Evolutionary conservation across 2,329 filamentous ascomycete genomes (phyloP), one percentile per base, ranked within the genome.

Genomic region (Diplodia seriata): DNA sequence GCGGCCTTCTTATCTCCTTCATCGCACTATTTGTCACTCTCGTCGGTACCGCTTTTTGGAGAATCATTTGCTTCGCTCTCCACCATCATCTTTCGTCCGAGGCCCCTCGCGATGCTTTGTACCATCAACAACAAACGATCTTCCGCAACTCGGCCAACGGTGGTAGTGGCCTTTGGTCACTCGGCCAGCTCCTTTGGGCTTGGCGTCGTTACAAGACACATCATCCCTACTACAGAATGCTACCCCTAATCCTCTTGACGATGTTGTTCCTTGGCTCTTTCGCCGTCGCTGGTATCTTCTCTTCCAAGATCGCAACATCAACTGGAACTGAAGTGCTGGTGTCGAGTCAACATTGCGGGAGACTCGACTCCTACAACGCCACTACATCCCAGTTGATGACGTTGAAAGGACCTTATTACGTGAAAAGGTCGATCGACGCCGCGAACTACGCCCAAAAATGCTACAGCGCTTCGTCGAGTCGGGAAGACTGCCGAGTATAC

Each of bases 1-100:
- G 74, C 3, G 74, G 71, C 18, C 62, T 79, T 1, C 68, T 80
- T 15, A 74, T 77, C 36, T 75, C 76, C 4, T 79, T 78, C 68
- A 36, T 77, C 1, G 76, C 78, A 20, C 72, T 76, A 12, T 79
- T 79, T 66, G 70, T 78, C 12, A 70, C 70, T 2, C 43, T 75
- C 14, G 66, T 73, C 1, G 71, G 73, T 18, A 62, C 57, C 1
- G 4, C 11, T 14, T 36, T 72, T 20, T 77, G 74, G 73, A 62
- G 68, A 0, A 66, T 74, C 14, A n/a, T 68, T 6, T 71, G 69
- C 36, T 73, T 76, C 36, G n/a, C 53, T 0, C 36, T 72, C 2
- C 74, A 76, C 57, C 59, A 68, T 18, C 29, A 23, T 8, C 69
- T 70, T 14, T 76, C 61, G 2, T 36, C 61, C 72, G 31, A 61